phyloP scores from a whole-genome alignment of 2,329 filamentous ascomycete genomes.

The Diaporthe nobilis region DNA sequence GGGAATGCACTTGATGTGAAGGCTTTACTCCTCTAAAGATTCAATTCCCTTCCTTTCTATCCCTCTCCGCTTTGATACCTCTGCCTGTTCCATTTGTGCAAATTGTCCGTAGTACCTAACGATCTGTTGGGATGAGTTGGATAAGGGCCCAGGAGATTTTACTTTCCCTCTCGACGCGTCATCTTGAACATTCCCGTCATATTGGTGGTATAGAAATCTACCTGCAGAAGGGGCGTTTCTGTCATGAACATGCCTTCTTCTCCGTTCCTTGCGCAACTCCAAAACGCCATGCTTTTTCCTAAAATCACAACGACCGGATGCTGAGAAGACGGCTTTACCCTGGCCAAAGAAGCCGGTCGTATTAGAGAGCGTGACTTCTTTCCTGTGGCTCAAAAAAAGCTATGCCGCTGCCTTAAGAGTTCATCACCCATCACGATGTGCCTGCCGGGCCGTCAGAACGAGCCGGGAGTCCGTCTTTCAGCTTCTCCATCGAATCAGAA shows the following conservation, averaged over 20 bases:
- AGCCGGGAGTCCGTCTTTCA: constrained; percentile 17
- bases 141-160: neutral
- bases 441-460: neutral
- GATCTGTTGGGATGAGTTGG: too few species aligned
- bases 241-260: neutral
- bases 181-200: neutral
- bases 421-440: neutral
- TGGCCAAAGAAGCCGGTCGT: neutral
- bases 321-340: neutral
- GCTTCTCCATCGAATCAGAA: constrained; percentile 38
- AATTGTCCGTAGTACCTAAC: neutral
- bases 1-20: neutral
- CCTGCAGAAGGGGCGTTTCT: neutral
- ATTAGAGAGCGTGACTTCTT: neutral
- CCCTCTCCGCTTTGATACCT: too few species aligned
- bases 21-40: neutral
- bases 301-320: neutral
- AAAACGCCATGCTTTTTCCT: constrained; percentile 31
- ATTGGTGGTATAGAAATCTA: neutral
- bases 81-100: too few species aligned
- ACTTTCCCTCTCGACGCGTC: neutral
- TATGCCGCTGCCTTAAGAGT: neutral
- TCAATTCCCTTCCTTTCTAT: too few species aligned
- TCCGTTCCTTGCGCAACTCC: constrained; percentile 5
- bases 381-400: neutral